Evolutionary conservation across 768 basidiomycete genomes (phyloP), one percentile per base, ranked within the genome.

Genomic region (Naganishia vaughanmartiniae): DNA sequence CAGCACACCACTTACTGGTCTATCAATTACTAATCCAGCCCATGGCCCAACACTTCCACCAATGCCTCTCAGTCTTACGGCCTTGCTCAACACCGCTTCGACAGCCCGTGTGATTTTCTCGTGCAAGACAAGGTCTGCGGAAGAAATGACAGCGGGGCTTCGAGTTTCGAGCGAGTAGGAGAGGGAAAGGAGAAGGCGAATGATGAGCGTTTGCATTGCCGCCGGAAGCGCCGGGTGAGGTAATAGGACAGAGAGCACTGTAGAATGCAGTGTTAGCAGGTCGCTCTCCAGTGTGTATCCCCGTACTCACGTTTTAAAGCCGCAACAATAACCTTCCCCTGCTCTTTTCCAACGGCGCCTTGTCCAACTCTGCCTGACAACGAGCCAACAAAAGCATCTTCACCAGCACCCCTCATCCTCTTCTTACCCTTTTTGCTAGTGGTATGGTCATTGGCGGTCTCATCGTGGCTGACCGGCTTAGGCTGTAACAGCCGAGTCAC

Each of bases 381-480:
- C 3, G 73, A 72, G 48, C 74, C 78, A 1, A 81, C 73, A 57
- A 81, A 66, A 1, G 76, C 75, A 70, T 81, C 80, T 54, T 81
- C 80, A n/a, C 56, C 71, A 9, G 70, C 76, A 0, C 74, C 77
- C 54, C 80, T 67, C 36, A 74, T 76, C 19, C 80, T 54, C 70
- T 81, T 81, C 75, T 81, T 81, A 3, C 80, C 80, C 54, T 74
- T 73, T 72, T 78, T 79, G 7, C 68, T 46, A 3, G 21, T n/a
- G 28, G 56, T 39, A 31, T 57, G 30, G 30, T 26, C 24, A 9
- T 24, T n/a, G 30, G 56, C 36, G 26, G 58, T 46, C n/a, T 65
- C 73, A 15, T 65, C 70, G n/a, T 48, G 15, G 11, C 65, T 53
- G 26, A 26, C 55, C 30, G 67, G 71, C 17, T 67, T 66, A 26